Conservation (phyloP, 495 filamentous ascomycete genomes). For the Arthonia radiata region DNA sequence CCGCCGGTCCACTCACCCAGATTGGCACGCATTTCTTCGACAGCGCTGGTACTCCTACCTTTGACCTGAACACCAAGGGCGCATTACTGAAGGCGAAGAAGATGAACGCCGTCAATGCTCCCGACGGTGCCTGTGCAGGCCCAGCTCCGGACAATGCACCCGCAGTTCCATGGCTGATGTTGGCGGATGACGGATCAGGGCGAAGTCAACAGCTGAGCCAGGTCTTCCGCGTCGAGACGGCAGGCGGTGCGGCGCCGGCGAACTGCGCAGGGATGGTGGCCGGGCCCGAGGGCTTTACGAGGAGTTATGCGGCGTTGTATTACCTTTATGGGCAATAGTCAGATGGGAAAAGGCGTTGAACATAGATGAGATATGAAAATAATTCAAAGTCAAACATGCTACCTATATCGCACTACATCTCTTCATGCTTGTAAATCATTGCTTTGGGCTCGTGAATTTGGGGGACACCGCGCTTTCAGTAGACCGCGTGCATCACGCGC, state of each 20-base stretch:
- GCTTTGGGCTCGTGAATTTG: no score
- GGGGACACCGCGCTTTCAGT: no score
- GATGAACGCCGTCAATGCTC: slow-evolving; percentile 1
- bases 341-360: no score
- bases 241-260: slow-evolving; percentile 3
- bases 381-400: no score
- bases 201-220: slow-evolving; percentile 1
- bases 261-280: slow-evolving; percentile 1
- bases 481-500: no score
- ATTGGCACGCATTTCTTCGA: slow-evolving; percentile 48
- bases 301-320: slow-evolving; percentile 7
- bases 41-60: slow-evolving; percentile 22
- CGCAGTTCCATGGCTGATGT: slow-evolving; percentile 6
- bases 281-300: slow-evolving; percentile 1
- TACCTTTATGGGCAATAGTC: slow-evolving; percentile 8
- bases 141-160: slow-evolving; percentile 2
- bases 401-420: no score
- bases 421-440: no score
- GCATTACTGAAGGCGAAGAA: slow-evolving; percentile 1
- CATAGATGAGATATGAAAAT: no score
- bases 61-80: slow-evolving; percentile 23
- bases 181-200: slow-evolving; percentile 1
- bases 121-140: slow-evolving; percentile 2
- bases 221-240: slow-evolving; percentile 7
- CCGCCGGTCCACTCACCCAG: slow-evolving; percentile 15